Conservation (phyloP, 1,284 basidiomycete genomes). For the Malassezia vespertilionis region DNA sequence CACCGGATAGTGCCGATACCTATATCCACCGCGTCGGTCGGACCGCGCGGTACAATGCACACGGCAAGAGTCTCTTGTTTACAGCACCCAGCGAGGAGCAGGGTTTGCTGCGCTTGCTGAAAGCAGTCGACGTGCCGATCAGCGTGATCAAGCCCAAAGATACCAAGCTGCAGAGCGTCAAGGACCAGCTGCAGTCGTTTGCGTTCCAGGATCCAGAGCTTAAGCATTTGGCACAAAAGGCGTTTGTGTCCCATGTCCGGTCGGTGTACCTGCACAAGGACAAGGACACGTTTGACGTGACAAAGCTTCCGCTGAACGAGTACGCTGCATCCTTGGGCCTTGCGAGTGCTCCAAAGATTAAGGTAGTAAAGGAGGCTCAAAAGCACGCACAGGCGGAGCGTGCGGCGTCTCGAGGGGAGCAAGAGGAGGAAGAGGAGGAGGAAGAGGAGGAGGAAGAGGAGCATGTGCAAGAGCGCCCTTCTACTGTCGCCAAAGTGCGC, state of each 20-base stretch:
- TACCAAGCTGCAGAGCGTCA: conserved; percentile 75
- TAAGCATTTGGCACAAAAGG: conserved; percentile 92
- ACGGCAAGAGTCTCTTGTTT: conserved; percentile 74
- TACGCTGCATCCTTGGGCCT: conserved; percentile 84
- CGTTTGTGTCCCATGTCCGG: conserved; percentile 90
- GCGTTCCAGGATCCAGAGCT: conserved; percentile 93
- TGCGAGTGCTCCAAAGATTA: conserved; percentile 90
- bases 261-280: conserved; percentile 88
- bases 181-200: conserved; percentile 79
- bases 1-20: conserved; percentile 92
- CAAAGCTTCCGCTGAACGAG: conserved; percentile 66
- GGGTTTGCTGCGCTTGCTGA: conserved; percentile 66
- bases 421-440: not conserved
- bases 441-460: conserved; percentile 11
- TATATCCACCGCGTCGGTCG: conserved; percentile 95
- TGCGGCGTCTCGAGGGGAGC: conserved; percentile 29
- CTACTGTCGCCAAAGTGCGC: conserved; percentile 19
- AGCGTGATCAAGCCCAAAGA: conserved; percentile 77
- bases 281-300: conserved; percentile 79
- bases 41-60: conserved; percentile 83
- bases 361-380: conserved; percentile 65
- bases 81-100: conserved; percentile 82
- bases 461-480: not conserved
- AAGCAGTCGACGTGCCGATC: conserved; percentile 58
- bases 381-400: conserved; percentile 48